These are phyloP conservation scores for Cryptococcus sp. DNA, from an alignment of 1,284 basidiomycete genomes.

Conservation along the genomic window DNA sequence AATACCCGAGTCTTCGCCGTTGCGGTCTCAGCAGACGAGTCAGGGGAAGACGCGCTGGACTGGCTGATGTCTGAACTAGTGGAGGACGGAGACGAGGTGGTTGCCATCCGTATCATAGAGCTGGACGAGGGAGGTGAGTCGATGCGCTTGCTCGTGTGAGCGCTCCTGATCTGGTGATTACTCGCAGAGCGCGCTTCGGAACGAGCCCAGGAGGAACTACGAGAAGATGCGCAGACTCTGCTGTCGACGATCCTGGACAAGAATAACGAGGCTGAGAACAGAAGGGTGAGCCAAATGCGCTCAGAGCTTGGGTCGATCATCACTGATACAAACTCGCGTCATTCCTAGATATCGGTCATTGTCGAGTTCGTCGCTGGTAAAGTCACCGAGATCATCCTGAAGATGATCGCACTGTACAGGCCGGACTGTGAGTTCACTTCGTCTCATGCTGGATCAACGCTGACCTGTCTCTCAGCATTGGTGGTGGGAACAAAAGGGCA, in stretches of 20 bases:
- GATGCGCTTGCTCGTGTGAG: neutral
- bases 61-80: constrained; percentile 84
- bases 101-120: constrained; percentile 88
- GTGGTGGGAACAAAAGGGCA: constrained; percentile 88
- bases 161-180: constrained; percentile 12
- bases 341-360: constrained; percentile 75
- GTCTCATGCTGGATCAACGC: neutral
- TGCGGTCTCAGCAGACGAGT: constrained; percentile 85
- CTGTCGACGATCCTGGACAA: constrained; percentile 80
- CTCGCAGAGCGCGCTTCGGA: constrained; percentile 63
- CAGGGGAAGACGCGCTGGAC: constrained; percentile 78
- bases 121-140: constrained; percentile 70
- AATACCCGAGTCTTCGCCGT: constrained; percentile 89
- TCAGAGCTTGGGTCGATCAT: neutral
- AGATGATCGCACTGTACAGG: constrained; percentile 90
- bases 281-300: constrained; percentile 60
- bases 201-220: constrained; percentile 70
- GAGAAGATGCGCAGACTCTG: constrained; percentile 83
- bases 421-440: constrained; percentile 66
- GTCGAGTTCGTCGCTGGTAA: constrained; percentile 93
- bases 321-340: neutral
- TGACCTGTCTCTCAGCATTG: constrained; percentile 57
- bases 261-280: constrained; percentile 74
- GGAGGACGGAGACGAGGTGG: constrained; percentile 91
- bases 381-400: constrained; percentile 83